Evolutionary conservation across 116 monocot species (phyloP).

Genomic region (Trichopus zeylanicus): DNA sequence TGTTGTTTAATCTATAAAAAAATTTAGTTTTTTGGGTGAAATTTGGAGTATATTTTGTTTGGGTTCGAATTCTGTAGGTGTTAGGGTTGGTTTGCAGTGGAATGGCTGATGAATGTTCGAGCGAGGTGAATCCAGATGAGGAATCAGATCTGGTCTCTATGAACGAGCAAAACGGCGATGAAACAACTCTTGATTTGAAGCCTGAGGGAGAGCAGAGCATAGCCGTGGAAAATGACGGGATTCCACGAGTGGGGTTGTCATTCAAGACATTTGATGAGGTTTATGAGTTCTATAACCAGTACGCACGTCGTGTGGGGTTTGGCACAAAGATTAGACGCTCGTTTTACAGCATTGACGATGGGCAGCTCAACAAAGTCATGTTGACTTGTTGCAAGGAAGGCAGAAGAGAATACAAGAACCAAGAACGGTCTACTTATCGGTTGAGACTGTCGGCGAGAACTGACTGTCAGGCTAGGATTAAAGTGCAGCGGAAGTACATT

Average conservation of each 20-base stretch:
- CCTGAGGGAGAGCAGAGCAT: neutral
- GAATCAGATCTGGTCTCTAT: neutral
- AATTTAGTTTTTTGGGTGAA: neutral
- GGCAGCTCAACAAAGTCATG: slow-evolving; percentile 34
- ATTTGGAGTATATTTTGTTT: neutral
- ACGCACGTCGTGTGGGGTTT: slow-evolving; percentile 45
- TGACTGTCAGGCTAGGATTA: slow-evolving; percentile 55
- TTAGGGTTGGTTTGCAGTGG: neutral
- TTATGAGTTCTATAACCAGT: slow-evolving; percentile 47
- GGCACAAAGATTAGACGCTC: slow-evolving; percentile 40
- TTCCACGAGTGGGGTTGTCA: slow-evolving; percentile 38
- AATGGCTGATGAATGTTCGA: neutral
- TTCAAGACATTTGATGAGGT: slow-evolving; percentile 56
- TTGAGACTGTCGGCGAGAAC: slow-evolving; percentile 43
- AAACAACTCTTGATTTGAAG: neutral
- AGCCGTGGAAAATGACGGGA: slow-evolving; percentile 11
- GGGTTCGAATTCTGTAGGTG: neutral
- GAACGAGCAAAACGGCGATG: neutral
- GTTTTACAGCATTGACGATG: slow-evolving; percentile 39
- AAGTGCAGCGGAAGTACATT: slow-evolving; percentile 33
- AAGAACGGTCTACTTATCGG: slow-evolving; percentile 29
- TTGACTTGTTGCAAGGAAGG: slow-evolving; percentile 50
- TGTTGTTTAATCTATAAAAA: too few relatives aligned
- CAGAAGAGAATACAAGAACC: slow-evolving; percentile 38
- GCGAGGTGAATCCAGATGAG: neutral